Conservation (phyloP, 1,139 yeast species). For the Scheffersomyces titani region DNA sequence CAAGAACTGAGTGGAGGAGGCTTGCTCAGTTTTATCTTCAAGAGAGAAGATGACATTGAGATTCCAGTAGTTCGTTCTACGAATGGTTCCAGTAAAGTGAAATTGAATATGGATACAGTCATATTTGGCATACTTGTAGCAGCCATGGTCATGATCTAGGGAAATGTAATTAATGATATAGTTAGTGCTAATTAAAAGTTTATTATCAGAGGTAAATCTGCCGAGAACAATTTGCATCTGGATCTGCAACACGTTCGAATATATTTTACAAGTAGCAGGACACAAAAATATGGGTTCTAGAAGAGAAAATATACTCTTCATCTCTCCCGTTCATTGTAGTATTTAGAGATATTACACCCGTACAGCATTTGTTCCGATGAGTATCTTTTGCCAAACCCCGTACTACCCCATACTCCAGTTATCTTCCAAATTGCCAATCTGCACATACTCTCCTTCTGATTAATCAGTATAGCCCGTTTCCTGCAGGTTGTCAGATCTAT, state of each 20-base stretch:
- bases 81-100: not conserved
- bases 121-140: not conserved
- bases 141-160: not conserved
- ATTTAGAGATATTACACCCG: not conserved
- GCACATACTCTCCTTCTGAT: not conserved
- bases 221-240: not conserved
- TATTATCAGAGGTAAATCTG: not conserved
- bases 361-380: not conserved
- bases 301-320: not conserved
- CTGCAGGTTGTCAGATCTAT: not conserved
- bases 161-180: no score
- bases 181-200: not conserved
- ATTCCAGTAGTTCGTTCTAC: not conserved
- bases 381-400: not conserved
- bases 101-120: not conserved
- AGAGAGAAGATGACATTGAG: constrained; percentile 1
- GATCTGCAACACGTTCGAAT: not conserved
- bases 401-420: not conserved
- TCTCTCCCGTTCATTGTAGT: not conserved
- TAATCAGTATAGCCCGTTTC: not conserved
- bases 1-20: constrained; percentile 5
- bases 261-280: not conserved
- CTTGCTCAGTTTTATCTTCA: constrained; percentile 1
- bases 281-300: not conserved
- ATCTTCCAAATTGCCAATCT: not conserved